Evolutionary conservation across 345 rosid genomes (phyloP), one percentile per base, ranked within the genome.

Genomic region (Aethionema arabicum): DNA sequence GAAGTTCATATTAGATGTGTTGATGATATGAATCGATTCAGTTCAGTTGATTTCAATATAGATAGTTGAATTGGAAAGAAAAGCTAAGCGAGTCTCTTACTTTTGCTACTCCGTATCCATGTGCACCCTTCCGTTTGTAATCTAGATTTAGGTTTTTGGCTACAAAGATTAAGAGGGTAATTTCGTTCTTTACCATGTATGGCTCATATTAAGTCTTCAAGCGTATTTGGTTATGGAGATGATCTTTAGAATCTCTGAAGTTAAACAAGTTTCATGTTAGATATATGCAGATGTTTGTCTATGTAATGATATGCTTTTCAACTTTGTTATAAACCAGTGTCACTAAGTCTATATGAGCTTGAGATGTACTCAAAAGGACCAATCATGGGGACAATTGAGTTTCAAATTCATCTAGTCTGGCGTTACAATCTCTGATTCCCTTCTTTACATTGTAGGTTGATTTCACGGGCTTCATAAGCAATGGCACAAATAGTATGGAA

Each of bases 371-470:
- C 2, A 1, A n/a, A n/a, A 21, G 2, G 27, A 21, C 27, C 27
- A 21, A 21, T 21, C 27, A 21, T 21, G 27, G 27, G 27, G 3
- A 45, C 8, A 39, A 13, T 43, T 39, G 57, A 32, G 39, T 49
- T 52, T 37, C 11, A 32, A 52, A 27, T 11, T 59, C 32, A 52
- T 29, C 36, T 43, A 4, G 43, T 56, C 35, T 52, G 50, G 13
- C 35, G 32, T 45, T 50, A 27, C 27, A 58, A 51, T 41, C 44
- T 70, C 9, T 44, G 10, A 48, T 72, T 15, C 14, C 21, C 39
- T 21, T 47, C 55, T 70, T 48, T 42, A 6, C 4, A 32, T n/a
- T 49, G 45, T 49, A 90, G 95, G 85, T 78, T 13, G 80, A 81
- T 62, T 83, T 80, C 29, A 38, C 53, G 45, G 78, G 84, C 32